These are phyloP conservation scores for Erigeron philadelphicus DNA, from an alignment of 140 eudicot species.

Conservation along the genomic window DNA sequence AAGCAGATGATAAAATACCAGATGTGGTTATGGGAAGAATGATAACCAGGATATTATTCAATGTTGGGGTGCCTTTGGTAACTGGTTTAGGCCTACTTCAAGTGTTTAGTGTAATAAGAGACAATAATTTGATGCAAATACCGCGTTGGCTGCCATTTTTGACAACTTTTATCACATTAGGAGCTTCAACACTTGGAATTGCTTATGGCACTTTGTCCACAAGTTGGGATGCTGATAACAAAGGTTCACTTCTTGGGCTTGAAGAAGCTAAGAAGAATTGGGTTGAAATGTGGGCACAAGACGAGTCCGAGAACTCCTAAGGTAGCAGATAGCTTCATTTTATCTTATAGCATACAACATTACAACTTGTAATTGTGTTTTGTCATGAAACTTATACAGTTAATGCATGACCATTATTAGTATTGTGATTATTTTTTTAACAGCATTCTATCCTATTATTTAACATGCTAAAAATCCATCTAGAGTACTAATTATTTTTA, in stretches of 20 bases:
- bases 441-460: no score
- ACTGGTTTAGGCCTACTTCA: conserved; percentile 49
- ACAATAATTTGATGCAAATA: conserved; percentile 48
- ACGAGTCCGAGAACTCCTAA: conserved; percentile 32
- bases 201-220: conserved; percentile 77
- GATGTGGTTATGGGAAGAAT: conserved; percentile 59
- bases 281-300: conserved; percentile 79
- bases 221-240: conserved; percentile 71
- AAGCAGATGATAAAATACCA: conserved; percentile 63
- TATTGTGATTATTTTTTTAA: background rate
- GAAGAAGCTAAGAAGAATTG: conserved; percentile 76
- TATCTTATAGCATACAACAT: background rate
- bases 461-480: background rate
- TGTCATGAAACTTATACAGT: background rate
- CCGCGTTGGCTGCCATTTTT: conserved; percentile 77
- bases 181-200: conserved; percentile 78
- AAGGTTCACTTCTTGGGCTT: conserved; percentile 72
- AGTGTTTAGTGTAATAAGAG: conserved; percentile 43
- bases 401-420: background rate
- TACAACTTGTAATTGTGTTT: background rate
- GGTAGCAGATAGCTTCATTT: background rate
- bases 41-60: conserved; percentile 49
- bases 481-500: background rate
- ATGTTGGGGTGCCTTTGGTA: conserved; percentile 64
- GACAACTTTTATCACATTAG: conserved; percentile 63